Base-by-base conservation (phyloP, 768 basidiomycete species). In the Boletus pseudopeckii region DNA sequence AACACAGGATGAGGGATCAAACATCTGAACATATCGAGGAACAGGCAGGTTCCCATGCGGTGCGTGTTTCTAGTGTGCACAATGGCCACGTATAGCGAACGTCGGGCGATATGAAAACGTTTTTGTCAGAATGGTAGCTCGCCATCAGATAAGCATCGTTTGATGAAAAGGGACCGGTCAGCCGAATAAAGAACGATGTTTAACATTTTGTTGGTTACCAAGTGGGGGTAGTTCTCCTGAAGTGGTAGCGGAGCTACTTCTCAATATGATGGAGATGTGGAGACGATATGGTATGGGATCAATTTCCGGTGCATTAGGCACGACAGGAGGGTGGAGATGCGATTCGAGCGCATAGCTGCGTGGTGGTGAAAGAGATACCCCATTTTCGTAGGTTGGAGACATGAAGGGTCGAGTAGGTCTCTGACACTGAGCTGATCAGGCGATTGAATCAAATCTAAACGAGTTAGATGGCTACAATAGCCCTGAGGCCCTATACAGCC, bases 51-150 rank as follows among this genome's bases (percentile, higher is more conserved):
- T 50, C 32, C 58, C 62, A 54, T 58, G 62, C 56, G 56, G 56
- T 45, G 22, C 41, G 47, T 50, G 46, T 51, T 34, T 36, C 30
- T 34, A n/a, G n/a, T 45, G 38, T 38, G 34, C 40, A 56, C 24
- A 24, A 24, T 24, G 60, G 50, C 37, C 38, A 55, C 52, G 45
- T 47, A 63, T 41, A 38, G 53, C 45, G 36, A 61, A 41, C 43
- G 48, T 54, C 62, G 59, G 56, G 64, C 59, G 59, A 59, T 65
- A 65, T 67, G 65, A 59, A 59, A 44, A 53, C 37, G 62, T 62
- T 58, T 62, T 58, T 9, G 63, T 56, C 51, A 63, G 55, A 44
- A 59, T 53, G 10, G 30, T 32, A 48, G 46, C 44, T 42, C 32
- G 2, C 41, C 55, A 62, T 64, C 65, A 67, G 60, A 70, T 69